phyloP scores from a whole-genome alignment of 2,329 filamentous ascomycete species.

The Sporothrix luriei region DNA sequence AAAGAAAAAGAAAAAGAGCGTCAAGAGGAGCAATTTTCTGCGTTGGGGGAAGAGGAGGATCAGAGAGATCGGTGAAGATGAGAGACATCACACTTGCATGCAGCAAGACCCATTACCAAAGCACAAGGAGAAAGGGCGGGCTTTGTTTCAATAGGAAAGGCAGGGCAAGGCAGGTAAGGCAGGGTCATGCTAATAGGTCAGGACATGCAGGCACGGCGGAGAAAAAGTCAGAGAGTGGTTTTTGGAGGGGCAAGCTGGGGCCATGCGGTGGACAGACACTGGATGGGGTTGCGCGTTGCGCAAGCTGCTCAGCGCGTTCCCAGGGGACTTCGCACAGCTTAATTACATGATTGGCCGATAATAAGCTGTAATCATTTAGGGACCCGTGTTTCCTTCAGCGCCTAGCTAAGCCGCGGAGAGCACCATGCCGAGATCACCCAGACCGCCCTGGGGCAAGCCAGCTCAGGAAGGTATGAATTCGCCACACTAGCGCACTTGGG shows the following conservation, averaged over 20 bases:
- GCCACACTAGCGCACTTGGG: constrained; percentile 5
- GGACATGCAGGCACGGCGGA: constrained; percentile 17
- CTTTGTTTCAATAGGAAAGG: background rate
- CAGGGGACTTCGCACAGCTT: background rate
- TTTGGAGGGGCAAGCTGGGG: constrained; percentile 21
- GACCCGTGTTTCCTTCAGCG: constrained; percentile 6
- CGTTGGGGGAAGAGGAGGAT: constrained; percentile 6
- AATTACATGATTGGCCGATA: constrained; percentile 23
- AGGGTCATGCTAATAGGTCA: constrained; percentile 20
- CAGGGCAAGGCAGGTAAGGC: background rate
- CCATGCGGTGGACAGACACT: background rate
- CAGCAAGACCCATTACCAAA: constrained; percentile 26
- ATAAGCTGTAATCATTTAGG: constrained; percentile 3
- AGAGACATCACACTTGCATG: constrained; percentile 26
- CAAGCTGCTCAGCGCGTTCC: constrained; percentile 13
- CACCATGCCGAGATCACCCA: background rate
- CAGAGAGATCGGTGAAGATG: constrained; percentile 26
- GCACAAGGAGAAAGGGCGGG: constrained; percentile 7
- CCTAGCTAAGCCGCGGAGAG: constrained; percentile 1
- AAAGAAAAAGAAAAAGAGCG: background rate
- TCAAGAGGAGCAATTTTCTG: background rate
- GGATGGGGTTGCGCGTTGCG: constrained; percentile 11
- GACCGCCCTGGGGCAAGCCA: background rate
- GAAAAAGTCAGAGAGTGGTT: background rate
- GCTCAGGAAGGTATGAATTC: background rate